Percentiles rank a stretch among this genome's conserved stretches.
phyloP scores from a whole-genome alignment of 768 basidiomycete species.

The Auriscalpium microsporum region DNA sequence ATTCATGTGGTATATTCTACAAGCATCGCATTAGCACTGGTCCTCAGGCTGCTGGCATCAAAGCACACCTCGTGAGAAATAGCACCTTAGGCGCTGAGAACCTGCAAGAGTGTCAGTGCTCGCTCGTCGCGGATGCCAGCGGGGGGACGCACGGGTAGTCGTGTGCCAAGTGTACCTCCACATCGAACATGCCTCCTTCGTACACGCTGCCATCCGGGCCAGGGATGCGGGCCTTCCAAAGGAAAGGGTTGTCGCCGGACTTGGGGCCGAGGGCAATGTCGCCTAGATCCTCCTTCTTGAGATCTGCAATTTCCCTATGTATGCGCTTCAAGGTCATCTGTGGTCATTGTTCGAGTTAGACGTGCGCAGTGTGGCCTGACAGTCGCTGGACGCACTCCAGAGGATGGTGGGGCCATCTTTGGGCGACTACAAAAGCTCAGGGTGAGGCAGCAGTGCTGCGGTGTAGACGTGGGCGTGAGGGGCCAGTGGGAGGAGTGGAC shows the following conservation, averaged over 20 bases:
- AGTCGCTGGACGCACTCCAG: constrained; percentile 5
- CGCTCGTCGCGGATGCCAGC: not conserved
- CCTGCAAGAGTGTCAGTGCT: constrained; percentile 26
- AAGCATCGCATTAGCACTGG: not conserved
- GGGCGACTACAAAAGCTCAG: not conserved
- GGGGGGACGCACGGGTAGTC: constrained; percentile 67
- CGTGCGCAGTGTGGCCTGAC: not conserved
- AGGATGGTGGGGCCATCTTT: constrained; percentile 6
- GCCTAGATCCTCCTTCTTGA: constrained; percentile 78
- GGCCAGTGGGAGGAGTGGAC: not conserved
- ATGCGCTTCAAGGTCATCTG: constrained; percentile 75
- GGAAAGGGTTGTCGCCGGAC: constrained; percentile 53
- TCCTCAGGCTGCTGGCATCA: not conserved
- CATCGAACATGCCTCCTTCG: constrained; percentile 67
- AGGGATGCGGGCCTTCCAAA: constrained; percentile 72
- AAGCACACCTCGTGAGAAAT: constrained; percentile 60
- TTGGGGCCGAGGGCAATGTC: constrained; percentile 56
- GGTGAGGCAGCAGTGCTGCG: too few relatives aligned
- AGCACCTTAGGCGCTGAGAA: constrained; percentile 75
- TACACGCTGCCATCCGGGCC: constrained; percentile 80
- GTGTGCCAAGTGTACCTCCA: constrained; percentile 53
- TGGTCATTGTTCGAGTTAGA: not conserved
- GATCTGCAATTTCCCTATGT: constrained; percentile 70
- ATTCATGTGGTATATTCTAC: constrained; percentile 87
- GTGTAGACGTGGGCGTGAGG: not conserved